phyloP scores from a whole-genome alignment of 2,329 filamentous ascomycete species.

The Diplodia intermedia region DNA sequence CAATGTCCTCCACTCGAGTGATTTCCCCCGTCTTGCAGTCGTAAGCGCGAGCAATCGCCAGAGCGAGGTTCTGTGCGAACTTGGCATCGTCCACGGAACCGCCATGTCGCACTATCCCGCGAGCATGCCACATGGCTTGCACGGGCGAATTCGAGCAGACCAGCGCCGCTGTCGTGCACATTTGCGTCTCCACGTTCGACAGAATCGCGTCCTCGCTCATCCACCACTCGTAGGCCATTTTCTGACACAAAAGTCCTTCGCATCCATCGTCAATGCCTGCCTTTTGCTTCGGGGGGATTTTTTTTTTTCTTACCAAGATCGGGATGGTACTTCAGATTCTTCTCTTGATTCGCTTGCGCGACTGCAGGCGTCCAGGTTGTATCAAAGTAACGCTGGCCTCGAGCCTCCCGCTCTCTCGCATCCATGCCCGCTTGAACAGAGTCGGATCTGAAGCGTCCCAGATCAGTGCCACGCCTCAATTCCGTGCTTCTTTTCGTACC shows the following conservation, averaged over 20 bases:
- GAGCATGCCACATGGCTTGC: constrained; percentile 8
- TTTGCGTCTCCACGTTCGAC: constrained; percentile 9
- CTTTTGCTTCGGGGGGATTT: neutral
- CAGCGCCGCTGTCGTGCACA: constrained; percentile 8
- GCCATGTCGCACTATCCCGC: neutral
- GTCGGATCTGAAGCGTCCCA: neutral
- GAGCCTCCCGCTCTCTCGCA: neutral
- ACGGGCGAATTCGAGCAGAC: constrained; percentile 2
- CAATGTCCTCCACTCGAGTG: constrained; percentile 13
- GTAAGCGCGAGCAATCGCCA: constrained; percentile 2
- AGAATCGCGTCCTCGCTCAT: constrained; percentile 12
- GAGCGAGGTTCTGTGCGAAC: constrained; percentile 1
- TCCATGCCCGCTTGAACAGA: neutral
- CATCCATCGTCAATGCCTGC: neutral
- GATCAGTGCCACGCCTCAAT: neutral
- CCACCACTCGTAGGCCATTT: constrained; percentile 16
- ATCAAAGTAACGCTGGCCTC: constrained; percentile 2
- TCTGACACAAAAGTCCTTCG: neutral
- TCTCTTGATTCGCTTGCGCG: neutral
- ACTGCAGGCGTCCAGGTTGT: neutral
- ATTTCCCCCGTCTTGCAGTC: constrained; percentile 5
- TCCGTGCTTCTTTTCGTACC: neutral
- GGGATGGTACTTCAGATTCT: constrained; percentile 12
- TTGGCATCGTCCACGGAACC: neutral
- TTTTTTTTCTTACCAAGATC: neutral